Evolutionary conservation across 306 rosid genomes (phyloP).

Genomic region (Pyrus bretschneideri): DNA sequence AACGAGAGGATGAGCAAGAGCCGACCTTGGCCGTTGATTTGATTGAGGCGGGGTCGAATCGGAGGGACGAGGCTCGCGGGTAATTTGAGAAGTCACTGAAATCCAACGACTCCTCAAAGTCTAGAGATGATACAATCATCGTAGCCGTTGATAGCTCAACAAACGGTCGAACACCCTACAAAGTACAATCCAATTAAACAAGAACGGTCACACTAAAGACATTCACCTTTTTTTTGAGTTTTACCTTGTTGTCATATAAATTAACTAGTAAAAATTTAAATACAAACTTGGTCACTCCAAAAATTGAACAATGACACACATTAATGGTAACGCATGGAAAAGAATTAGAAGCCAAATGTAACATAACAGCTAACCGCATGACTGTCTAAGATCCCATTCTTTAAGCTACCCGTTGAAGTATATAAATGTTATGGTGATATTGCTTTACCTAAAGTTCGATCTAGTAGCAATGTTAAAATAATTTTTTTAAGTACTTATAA

Average conservation of each 20-base stretch:
- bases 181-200: not conserved
- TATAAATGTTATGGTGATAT: not conserved
- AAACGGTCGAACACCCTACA: conserved; percentile 84
- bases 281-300: not conserved
- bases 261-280: not conserved
- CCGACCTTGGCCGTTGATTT: conserved; percentile 68
- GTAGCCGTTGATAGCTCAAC: conserved; percentile 69
- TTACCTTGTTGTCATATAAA: not conserved
- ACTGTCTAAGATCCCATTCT: too few relatives aligned
- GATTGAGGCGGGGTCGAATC: conserved; percentile 53
- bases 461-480: not conserved
- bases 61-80: conserved; percentile 80
- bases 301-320: not conserved
- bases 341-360: not conserved
- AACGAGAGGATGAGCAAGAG: conserved; percentile 82
- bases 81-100: conserved; percentile 61
- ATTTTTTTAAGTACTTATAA: too few relatives aligned
- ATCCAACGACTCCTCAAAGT: conserved; percentile 71
- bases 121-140: conserved; percentile 65
- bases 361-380: too few relatives aligned
- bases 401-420: not conserved
- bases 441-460: not conserved
- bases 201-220: not conserved
- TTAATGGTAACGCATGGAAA: not conserved
- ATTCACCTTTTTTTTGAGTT: not conserved